Evolutionary conservation across 108 stramenopile species (phyloP), one percentile per base, ranked within the genome.

Genomic region (Cyclotella kingstonii): DNA sequence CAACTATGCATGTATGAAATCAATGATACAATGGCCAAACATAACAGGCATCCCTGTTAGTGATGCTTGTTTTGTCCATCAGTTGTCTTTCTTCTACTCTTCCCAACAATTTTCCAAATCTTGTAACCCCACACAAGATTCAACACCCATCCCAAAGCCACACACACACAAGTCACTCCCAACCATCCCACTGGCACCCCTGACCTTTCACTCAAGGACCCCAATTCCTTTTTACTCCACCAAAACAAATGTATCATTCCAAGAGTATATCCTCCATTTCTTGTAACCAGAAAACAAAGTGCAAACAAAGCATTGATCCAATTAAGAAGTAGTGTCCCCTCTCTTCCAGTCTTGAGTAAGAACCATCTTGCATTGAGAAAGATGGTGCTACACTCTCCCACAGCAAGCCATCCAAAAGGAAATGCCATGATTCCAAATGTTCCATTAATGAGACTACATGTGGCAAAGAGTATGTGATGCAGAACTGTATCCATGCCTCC

Each of bases 301-400:
- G 75, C 75, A 43, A 76, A 76, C 15, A 65, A 31, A 7, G 10
- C 10, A 52, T 76, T 71, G 30, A 56, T 22, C 4, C 18, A 29
- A 10, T 66, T 27, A 1, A 70, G 6, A 35, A 56, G 14, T 12
- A 7, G 2, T 31, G 54, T 34, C 0, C 18, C 3, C 3, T 43
- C 45, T 0, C 73, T 26, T 12, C 64, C 64, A 45, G 48, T 27
- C 45, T 65, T 66, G 15, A 65, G 34, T 8, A 70, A 40, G 14
- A 76, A 66, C 75, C 75, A 76, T n/a, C 75, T 30, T 40, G 28
- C 25, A 35, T 76, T 76, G 25, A 76, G 48, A 39, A 76, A 76
- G 6, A 76, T 66, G n/a, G 75, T 76, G 18, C 67, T 69, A 2
- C 36, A 14, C 34, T 77, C 76, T 27, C 76, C 76, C 6, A 58